Percentiles rank a stretch among this genome's conserved stretches.
These are phyloP conservation scores for Solanum arcanum DNA, from an alignment of 257 asterid species.

Conservation along the genomic window DNA sequence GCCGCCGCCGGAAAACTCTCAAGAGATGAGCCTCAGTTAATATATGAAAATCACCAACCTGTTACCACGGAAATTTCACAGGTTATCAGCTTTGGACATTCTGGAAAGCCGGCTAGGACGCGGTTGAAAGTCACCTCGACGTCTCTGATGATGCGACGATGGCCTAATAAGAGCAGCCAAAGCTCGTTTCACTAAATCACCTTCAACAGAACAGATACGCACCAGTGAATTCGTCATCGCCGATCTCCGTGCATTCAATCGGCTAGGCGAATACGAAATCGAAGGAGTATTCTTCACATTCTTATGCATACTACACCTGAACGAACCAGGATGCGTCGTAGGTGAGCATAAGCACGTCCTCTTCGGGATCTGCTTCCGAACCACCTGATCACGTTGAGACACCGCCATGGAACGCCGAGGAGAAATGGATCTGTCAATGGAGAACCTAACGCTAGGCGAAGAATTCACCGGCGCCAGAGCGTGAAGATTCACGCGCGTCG, in stretches of 20 bases:
- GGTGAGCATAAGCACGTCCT: conserved; percentile 88
- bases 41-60: conserved; percentile 27
- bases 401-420: conserved; percentile 54
- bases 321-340: conserved; percentile 83
- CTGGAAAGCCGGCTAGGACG: conserved; percentile 38
- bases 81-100: conserved; percentile 39
- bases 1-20: not conserved
- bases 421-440: conserved; percentile 68
- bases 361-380: conserved; percentile 48
- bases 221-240: conserved; percentile 92
- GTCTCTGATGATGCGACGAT: conserved; percentile 7
- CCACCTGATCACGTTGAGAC: conserved; percentile 46
- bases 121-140: conserved; percentile 8
- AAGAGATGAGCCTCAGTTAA: not conserved
- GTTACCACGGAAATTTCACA: conserved; percentile 4
- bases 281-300: conserved; percentile 21
- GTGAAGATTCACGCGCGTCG: conserved; percentile 76
- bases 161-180: conserved; percentile 8
- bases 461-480: conserved; percentile 42
- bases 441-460: conserved; percentile 59
- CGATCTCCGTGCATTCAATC: conserved; percentile 72
- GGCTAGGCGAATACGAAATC: conserved; percentile 45
- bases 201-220: conserved; percentile 37
- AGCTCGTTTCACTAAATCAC: conserved; percentile 11
- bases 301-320: conserved; percentile 79